phyloP scores from a whole-genome alignment of 2,329 filamentous ascomycete genomes.

The Microcyclosporella mali region DNA sequence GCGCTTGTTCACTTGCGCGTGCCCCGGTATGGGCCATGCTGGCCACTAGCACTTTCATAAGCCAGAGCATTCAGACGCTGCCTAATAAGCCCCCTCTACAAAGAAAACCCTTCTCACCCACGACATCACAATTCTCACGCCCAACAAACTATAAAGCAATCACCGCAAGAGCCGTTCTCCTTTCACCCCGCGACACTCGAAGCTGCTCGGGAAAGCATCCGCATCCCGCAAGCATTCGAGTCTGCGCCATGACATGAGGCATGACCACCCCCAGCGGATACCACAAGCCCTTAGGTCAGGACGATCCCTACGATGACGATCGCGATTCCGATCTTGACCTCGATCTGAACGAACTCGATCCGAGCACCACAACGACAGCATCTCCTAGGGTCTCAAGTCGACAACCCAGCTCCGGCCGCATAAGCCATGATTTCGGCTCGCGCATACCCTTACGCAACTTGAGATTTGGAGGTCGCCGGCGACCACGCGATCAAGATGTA shows the following conservation, averaged over 20 bases:
- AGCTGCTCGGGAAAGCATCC: too few relatives aligned
- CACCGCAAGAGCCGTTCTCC: too few relatives aligned
- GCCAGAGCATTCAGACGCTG: too few relatives aligned
- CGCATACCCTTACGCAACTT: slow-evolving; percentile 65
- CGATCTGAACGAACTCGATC: slow-evolving; percentile 74
- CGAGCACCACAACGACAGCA: slow-evolving; percentile 33
- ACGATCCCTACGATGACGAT: slow-evolving; percentile 46
- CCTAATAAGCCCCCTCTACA: too few relatives aligned
- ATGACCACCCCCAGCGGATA: slow-evolving; percentile 44
- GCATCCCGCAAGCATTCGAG: too few relatives aligned
- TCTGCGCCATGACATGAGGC: slow-evolving; percentile 30
- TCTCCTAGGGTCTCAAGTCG: slow-evolving; percentile 5
- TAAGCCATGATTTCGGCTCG: slow-evolving; percentile 38
- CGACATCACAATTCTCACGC: too few relatives aligned
- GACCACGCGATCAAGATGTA: slow-evolving; percentile 50
- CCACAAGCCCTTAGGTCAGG: slow-evolving; percentile 54
- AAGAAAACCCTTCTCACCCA: too few relatives aligned
- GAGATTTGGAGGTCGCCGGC: slow-evolving; percentile 41
- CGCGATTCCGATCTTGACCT: slow-evolving; percentile 69
- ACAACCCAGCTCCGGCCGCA: slow-evolving; percentile 15
- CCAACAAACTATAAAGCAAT: too few relatives aligned
- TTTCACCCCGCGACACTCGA: too few relatives aligned
- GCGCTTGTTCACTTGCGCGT: too few relatives aligned
- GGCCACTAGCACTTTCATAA: too few relatives aligned
- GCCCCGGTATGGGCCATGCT: too few relatives aligned